phyloP scores from a whole-genome alignment of 2,329 filamentous ascomycete genomes.

The Parafenestella ontariensis region DNA sequence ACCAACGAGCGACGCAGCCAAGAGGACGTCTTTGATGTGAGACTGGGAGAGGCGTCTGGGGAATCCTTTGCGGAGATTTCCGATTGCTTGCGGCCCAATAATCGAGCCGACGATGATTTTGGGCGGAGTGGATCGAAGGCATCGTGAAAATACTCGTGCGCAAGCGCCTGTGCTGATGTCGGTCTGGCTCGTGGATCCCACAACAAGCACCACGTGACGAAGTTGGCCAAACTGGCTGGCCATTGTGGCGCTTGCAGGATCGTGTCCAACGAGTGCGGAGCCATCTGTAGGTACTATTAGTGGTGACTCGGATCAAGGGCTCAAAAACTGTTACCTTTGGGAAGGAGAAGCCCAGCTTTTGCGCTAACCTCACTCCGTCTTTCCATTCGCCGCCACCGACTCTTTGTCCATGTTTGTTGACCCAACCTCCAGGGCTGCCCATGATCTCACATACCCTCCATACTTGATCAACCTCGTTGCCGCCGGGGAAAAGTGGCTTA shows the following conservation, averaged over 20 bases:
- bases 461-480: conserved; percentile 98
- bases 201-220: conserved; percentile 98
- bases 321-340: conserved; percentile 66
- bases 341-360: conserved; percentile 97
- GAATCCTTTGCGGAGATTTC: conserved; percentile 71
- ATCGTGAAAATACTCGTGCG: conserved; percentile 93
- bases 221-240: conserved; percentile 85
- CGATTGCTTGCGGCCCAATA: conserved; percentile 89
- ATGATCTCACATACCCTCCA: conserved; percentile 99
- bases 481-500: conserved; percentile 95
- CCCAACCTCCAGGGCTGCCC: conserved; percentile 98
- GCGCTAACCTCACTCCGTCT: conserved; percentile 88
- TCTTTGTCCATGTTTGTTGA: conserved; percentile 84
- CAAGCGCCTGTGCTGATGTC: conserved; percentile 90
- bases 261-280: conserved; percentile 93
- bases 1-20: conserved; percentile 98
- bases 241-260: conserved; percentile 90
- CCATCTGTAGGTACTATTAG: conserved; percentile 72
- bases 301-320: background rate
- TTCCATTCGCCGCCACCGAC: conserved; percentile 98
- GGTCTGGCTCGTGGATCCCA: conserved; percentile 95
- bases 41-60: conserved; percentile 63
- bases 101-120: conserved; percentile 85
- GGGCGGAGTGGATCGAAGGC: conserved; percentile 89
- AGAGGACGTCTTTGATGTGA: conserved; percentile 80